Conservation (phyloP, 768 basidiomycete species). For the Amanita jacksonii region DNA sequence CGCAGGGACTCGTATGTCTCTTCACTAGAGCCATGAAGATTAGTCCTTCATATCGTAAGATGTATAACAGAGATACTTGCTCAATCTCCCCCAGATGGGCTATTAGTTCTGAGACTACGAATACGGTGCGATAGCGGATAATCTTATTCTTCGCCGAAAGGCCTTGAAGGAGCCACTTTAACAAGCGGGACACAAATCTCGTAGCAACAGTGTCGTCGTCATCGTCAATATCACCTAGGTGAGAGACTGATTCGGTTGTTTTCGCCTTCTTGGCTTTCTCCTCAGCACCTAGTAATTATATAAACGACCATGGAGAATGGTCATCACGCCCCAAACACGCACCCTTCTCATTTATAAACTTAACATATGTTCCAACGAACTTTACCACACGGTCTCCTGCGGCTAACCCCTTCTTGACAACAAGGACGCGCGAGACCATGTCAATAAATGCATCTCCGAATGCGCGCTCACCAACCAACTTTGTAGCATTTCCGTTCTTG, state of each 20-base stretch:
- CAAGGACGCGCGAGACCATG: constrained; percentile 61
- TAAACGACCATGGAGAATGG: background rate
- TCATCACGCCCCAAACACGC: constrained; percentile 14
- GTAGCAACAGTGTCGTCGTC: constrained; percentile 63
- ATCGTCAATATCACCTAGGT: constrained; percentile 30
- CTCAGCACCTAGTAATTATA: constrained; percentile 7
- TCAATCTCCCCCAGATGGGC: constrained; percentile 82
- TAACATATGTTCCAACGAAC: constrained; percentile 79
- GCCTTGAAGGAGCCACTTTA: constrained; percentile 71
- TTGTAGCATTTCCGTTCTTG: constrained; percentile 36
- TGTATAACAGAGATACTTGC: constrained; percentile 34
- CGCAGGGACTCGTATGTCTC: constrained; percentile 68
- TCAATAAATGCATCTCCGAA: constrained; percentile 73
- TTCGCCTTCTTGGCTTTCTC: constrained; percentile 18
- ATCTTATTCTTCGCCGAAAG: constrained; percentile 89
- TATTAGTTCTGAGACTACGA: constrained; percentile 81
- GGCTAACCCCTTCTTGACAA: constrained; percentile 78
- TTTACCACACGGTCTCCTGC: constrained; percentile 79
- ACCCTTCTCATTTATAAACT: constrained; percentile 81
- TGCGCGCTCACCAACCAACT: constrained; percentile 63
- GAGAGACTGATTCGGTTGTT: constrained; percentile 11
- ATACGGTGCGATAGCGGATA: constrained; percentile 72
- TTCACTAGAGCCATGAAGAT: constrained; percentile 44
- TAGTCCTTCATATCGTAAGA: background rate
- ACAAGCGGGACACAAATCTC: constrained; percentile 56